Evolutionary conservation across 768 basidiomycete genomes (phyloP), one percentile per base, ranked within the genome.

Genomic region (Leccinellum rugosiceps): DNA sequence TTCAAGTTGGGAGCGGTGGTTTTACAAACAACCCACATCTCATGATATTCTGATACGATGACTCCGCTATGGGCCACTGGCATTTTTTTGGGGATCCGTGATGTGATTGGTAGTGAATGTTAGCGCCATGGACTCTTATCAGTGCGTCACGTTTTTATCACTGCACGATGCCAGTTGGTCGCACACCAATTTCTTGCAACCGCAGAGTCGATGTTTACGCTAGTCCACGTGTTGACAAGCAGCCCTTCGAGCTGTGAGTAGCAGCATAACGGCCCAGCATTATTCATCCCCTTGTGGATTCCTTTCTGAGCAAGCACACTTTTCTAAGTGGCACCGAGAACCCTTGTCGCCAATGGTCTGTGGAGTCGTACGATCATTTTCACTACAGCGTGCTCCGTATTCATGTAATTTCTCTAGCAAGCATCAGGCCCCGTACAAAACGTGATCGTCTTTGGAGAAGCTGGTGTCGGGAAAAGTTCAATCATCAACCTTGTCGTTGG

Each of bases 371-470:
- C 6, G 44, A 45, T n/a, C 6, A 21, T 30, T 23, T 25, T 56
- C 43, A 19, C n/a, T 49, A 34, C 44, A 43, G 28, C 43, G 28
- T 30, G 6, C 17, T 25, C 9, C 14, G 38, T 49, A 43, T 58
- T 56, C 43, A 60, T 52, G 19, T 56, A 46, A 53, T 32, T 13
- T 38, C 32, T 25, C 30, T 32, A 63, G 60, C 51, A 21, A 26
- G 56, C 50, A 34, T 26, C 49, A 25, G 34, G 23, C 17, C 54
- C 58, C 4, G 58, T 35, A 28, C 51, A 54, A 47, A 79, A 79
- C 57, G 64, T 78, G 50, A 53, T 79, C 47, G 38, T 78, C n/a
- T 80, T 79, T 57, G 79, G 78, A n/a, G 77, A 79, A 60, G 65
- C 69, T 9, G 78, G 78, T 34, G 58, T 68, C 35, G 74, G 74